Conservation (phyloP, 371 early-diverging fungal genomes). For the Smittium culicis region DNA sequence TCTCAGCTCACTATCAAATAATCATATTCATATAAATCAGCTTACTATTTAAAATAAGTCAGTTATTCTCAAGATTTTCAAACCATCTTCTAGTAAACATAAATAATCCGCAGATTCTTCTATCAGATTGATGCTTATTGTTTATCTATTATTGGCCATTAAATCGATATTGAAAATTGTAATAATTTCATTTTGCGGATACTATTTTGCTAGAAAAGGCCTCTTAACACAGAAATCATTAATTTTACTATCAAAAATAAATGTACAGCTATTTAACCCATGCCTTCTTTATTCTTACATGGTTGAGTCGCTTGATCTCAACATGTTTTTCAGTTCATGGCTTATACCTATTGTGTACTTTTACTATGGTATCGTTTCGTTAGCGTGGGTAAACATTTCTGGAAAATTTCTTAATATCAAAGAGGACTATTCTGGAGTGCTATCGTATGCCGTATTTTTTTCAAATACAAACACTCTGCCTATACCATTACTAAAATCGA, state of each 20-base stretch:
- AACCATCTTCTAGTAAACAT: too few relatives aligned
- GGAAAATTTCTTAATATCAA: constrained; percentile 32
- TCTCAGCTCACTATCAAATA: too few relatives aligned
- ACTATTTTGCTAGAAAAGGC: constrained; percentile 12
- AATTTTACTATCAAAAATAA: constrained; percentile 39
- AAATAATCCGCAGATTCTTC: too few relatives aligned
- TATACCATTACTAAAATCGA: constrained; percentile 48
- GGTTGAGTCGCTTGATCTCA: constrained; percentile 41
- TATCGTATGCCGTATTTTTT: constrained; percentile 50
- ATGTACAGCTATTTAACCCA: constrained; percentile 55
- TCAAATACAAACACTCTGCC: constrained; percentile 60
- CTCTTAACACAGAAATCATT: constrained; percentile 4
- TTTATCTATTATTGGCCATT: not conserved
- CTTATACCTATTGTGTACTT: constrained; percentile 48
- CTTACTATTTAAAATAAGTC: too few relatives aligned
- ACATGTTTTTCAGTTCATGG: constrained; percentile 47
- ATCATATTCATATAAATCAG: too few relatives aligned
- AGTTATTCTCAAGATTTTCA: too few relatives aligned
- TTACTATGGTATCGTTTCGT: constrained; percentile 34
- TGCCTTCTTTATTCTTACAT: constrained; percentile 57
- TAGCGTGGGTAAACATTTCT: constrained; percentile 32
- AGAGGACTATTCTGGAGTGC: constrained; percentile 40
- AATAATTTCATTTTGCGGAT: constrained; percentile 17
- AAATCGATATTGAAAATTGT: constrained; percentile 9
- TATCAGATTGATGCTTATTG: not conserved